phyloP scores from a whole-genome alignment of 164 flowering plant genomes.

The Magnolia officinalis region DNA sequence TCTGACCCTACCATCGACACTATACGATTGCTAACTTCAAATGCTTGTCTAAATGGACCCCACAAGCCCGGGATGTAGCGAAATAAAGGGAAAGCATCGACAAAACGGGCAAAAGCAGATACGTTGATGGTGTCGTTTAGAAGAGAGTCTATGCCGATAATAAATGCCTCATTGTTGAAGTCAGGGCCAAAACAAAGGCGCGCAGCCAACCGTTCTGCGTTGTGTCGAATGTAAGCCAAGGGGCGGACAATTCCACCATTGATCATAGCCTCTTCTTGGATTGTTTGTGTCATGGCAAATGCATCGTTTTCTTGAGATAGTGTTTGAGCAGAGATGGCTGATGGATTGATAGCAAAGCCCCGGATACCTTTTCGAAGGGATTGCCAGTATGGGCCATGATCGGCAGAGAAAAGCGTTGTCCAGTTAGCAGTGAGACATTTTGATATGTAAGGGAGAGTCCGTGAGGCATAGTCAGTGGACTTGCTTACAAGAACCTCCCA shows the following conservation, averaged over 20 bases:
- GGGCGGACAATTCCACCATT: too few relatives aligned
- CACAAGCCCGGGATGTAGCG: conserved; percentile 12
- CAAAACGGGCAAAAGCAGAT: conserved; percentile 7
- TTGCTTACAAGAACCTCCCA: conserved; percentile 13
- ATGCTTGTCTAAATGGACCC: conserved; percentile 2
- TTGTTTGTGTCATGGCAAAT: too few relatives aligned
- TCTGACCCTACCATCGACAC: conserved; percentile 7
- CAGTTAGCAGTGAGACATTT: not conserved
- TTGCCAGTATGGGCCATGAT: too few relatives aligned
- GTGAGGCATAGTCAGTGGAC: conserved; percentile 5
- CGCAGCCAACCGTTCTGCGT: too few relatives aligned
- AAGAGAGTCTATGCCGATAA: not conserved
- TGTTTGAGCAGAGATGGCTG: too few relatives aligned
- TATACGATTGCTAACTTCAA: conserved; percentile 2
- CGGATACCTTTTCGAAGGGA: not conserved
- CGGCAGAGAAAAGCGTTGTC: too few relatives aligned
- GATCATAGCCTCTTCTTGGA: too few relatives aligned
- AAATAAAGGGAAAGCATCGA: conserved; percentile 7
- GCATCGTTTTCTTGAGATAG: too few relatives aligned
- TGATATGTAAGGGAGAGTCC: not conserved
- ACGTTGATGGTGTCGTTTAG: conserved; percentile 5
- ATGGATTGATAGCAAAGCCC: too few relatives aligned
- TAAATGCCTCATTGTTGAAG: not conserved
- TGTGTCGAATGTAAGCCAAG: too few relatives aligned
- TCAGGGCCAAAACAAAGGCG: not conserved